Evolutionary conservation across 352 stramenopile species (phyloP).

Genomic region (Globisporangium nodosum): DNA sequence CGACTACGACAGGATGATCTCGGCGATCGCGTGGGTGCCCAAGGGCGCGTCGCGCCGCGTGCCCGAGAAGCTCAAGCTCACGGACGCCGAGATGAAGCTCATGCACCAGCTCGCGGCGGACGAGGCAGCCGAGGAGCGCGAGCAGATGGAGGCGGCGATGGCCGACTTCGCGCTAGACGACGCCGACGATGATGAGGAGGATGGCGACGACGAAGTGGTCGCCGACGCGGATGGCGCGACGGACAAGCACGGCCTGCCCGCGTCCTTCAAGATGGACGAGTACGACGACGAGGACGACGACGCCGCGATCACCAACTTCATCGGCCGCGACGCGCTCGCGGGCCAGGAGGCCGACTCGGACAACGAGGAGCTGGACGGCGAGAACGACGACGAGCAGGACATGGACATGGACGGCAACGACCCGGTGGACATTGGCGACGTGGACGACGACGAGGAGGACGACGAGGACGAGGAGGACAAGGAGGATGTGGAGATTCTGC

Average conservation of each 20-base stretch:
- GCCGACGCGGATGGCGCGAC: constrained; percentile 17
- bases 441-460: constrained; percentile 51
- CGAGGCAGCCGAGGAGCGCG: constrained; percentile 60
- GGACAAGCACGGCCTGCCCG: constrained; percentile 46
- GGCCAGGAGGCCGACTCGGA: constrained; percentile 24
- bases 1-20: constrained; percentile 35
- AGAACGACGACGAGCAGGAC: constrained; percentile 40
- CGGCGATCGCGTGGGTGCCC: constrained; percentile 51
- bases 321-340: constrained; percentile 31
- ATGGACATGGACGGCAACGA: constrained; percentile 33
- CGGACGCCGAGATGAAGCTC: constrained; percentile 76
- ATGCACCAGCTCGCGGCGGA: constrained; percentile 74
- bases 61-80: constrained; percentile 83
- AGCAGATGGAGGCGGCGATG: constrained; percentile 46
- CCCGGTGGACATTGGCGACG: constrained; percentile 16
- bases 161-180: constrained; percentile 45
- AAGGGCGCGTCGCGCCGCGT: constrained; percentile 51
- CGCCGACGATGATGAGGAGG: constrained; percentile 8
- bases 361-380: constrained; percentile 21
- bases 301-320: constrained; percentile 74
- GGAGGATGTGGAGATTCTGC: constrained; percentile 92
- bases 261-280: constrained; percentile 84
- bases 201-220: constrained; percentile 11
- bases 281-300: constrained; percentile 87
- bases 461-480: constrained; percentile 75